A percentile compares a stretch with the other conserved stretches of the same genome.
Evolutionary conservation across 352 stramenopile genomes (phyloP).

Genomic region (Pythium guiyangense): DNA sequence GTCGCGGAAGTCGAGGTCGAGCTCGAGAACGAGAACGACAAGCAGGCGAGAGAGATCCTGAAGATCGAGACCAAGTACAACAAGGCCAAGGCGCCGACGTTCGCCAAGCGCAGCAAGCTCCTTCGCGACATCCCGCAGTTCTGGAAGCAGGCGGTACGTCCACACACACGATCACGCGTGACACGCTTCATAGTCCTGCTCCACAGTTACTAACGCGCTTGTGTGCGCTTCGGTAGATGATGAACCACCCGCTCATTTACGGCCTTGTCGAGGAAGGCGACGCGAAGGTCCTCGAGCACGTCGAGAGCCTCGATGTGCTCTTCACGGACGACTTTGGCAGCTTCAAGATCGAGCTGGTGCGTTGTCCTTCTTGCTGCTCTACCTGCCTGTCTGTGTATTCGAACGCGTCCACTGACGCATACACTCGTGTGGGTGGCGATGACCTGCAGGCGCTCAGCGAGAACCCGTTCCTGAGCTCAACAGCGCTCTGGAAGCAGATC

Average conservation of each 20-base stretch:
- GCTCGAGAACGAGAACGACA: constrained; percentile 58
- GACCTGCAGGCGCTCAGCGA: constrained; percentile 49
- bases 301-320: constrained; percentile 54
- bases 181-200: not conserved
- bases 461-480: constrained; percentile 57
- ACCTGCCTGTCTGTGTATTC: not conserved
- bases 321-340: constrained; percentile 60
- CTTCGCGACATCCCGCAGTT: constrained; percentile 62
- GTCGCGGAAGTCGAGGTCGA: constrained; percentile 53
- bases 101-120: constrained; percentile 63
- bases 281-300: constrained; percentile 41
- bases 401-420: too few relatives aligned
- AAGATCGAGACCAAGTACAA: constrained; percentile 79
- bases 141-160: constrained; percentile 72
- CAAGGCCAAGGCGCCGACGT: constrained; percentile 52
- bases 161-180: constrained; percentile 1
- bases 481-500: constrained; percentile 64
- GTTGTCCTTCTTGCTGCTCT: constrained; percentile 1
- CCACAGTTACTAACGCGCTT: too few relatives aligned
- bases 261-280: constrained; percentile 45
- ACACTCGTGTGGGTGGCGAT: not conserved
- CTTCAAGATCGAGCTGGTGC: constrained; percentile 72
- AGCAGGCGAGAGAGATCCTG: constrained; percentile 62
- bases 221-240: constrained; percentile 25
- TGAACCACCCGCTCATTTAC: constrained; percentile 63